A percentile compares a stretch with the other conserved stretches of the same genome.
phyloP scores from a whole-genome alignment of 805 yeast genomes.

The Starmerella cellae region DNA sequence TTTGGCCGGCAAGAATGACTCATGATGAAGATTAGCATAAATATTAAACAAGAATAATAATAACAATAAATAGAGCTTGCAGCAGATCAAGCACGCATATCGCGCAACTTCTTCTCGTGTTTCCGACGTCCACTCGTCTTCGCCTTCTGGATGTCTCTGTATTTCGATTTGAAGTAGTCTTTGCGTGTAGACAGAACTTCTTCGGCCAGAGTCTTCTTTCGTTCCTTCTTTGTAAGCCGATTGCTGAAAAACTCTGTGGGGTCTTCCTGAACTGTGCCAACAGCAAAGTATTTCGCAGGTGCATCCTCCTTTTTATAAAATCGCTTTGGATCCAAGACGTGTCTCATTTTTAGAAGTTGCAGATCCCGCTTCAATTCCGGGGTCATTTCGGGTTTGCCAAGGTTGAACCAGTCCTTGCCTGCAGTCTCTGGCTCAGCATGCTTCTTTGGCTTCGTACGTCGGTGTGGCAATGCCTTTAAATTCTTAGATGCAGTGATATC shows the following conservation, averaged over 20 bases:
- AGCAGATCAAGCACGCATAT: constrained; percentile 36
- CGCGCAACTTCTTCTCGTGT: constrained; percentile 49
- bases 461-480: constrained; percentile 19
- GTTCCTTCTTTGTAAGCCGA: constrained; percentile 53
- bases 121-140: constrained; percentile 53
- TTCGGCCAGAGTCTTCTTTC: constrained; percentile 68
- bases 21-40: neutral
- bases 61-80: no score
- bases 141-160: constrained; percentile 58
- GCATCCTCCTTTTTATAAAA: constrained; percentile 71
- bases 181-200: constrained; percentile 46
- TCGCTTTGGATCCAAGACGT: constrained; percentile 87
- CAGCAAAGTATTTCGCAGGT: constrained; percentile 66
- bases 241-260: constrained; percentile 62
- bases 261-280: constrained; percentile 79
- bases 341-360: constrained; percentile 66
- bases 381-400: constrained; percentile 66
- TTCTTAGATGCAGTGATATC: neutral
- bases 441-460: constrained; percentile 22
- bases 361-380: constrained; percentile 63
- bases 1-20: constrained; percentile 14
- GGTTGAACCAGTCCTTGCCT: constrained; percentile 63
- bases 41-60: neutral
- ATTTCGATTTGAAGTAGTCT: constrained; percentile 81
- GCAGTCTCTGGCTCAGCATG: constrained; percentile 28